Evolutionary conservation across 192 early-diverging fungal species (phyloP), one percentile per base, ranked within the genome.

Genomic region (Entophlyctis luteolus): DNA sequence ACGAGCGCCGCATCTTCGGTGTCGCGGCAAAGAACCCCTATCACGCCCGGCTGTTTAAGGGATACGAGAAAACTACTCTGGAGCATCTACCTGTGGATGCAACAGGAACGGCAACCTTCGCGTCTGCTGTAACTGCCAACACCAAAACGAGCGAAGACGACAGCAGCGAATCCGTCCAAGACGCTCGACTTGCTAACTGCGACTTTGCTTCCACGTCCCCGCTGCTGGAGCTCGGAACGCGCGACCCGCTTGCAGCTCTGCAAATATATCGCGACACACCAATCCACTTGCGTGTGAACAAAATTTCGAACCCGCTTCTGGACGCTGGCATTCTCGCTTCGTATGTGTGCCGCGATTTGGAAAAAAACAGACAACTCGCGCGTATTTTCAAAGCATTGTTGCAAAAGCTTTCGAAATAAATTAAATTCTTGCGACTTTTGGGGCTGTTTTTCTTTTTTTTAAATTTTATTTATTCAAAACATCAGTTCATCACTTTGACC

Each of bases 251-350:
- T 6, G 52, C 71, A 16, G 79, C 76, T 4, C 38, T 84, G 29
- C 65, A 74, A 35, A 75, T 84, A n/a, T 79, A 76, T 53, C 31
- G 74, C 14, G 73, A 81, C 42, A 49, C 45, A 0, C 79, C 79
- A 14, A 77, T 84, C 25, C 67, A 77, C 31, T 55, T 84, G 33
- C 73, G 74, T 38, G 65, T 84, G 50, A 84, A 81, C 45, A 57
- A 79, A 49, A 75, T 84, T 36, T 20, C 34, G 34, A 84, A 84
- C 59, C 82, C 82, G 10, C 55, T 84, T 29, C 58, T 84, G 34
- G 68, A 76, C 65, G 82, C 82, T 2, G 73, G 79, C 22, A 68
- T 84, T 39, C 50, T 75, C 25, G 79, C 79, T 3, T 62, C 75
- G 48, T 77, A 79, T 55, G 63, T 84, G 23, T 77, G 77, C 14